phyloP scores from a whole-genome alignment of 2,329 filamentous ascomycete species.

The Apiospora saccharicola region DNA sequence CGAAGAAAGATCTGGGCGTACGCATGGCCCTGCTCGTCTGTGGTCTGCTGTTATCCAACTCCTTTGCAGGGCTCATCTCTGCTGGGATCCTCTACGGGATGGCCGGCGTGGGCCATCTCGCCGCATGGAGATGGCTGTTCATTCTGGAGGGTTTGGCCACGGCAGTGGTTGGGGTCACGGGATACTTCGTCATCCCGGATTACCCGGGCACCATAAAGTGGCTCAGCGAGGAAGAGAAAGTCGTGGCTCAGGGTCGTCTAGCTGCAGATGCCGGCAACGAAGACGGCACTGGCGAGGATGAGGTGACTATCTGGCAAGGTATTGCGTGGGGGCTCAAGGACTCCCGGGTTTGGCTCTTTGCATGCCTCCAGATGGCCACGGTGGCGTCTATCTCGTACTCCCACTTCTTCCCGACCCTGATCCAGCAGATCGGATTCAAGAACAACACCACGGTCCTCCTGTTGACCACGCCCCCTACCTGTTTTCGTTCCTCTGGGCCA shows the following conservation, averaged over 20 bases:
- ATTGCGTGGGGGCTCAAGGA: slow-evolving; percentile 51
- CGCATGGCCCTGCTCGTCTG: neutral
- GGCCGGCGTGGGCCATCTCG: slow-evolving; percentile 36
- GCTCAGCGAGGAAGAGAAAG: slow-evolving; percentile 25
- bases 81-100: slow-evolving; percentile 27
- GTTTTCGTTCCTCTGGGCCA: slow-evolving; percentile 42
- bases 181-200: slow-evolving; percentile 24
- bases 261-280: slow-evolving; percentile 41
- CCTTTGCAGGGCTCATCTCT: slow-evolving; percentile 28
- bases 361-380: slow-evolving; percentile 56
- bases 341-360: slow-evolving; percentile 52
- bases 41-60: slow-evolving; percentile 24
- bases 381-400: slow-evolving; percentile 38
- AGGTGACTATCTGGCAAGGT: slow-evolving; percentile 47
- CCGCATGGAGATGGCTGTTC: slow-evolving; percentile 34
- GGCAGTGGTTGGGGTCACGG: slow-evolving; percentile 22
- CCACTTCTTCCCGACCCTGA: slow-evolving; percentile 45
- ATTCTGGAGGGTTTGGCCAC: slow-evolving; percentile 28
- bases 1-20: slow-evolving; percentile 22
- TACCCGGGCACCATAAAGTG: slow-evolving; percentile 23
- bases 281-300: slow-evolving; percentile 30
- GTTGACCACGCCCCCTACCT: slow-evolving; percentile 52
- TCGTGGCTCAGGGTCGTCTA: slow-evolving; percentile 22
- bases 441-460: slow-evolving; percentile 52
- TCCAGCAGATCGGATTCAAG: slow-evolving; percentile 51